phyloP scores from a whole-genome alignment of 179 eudicot genomes.

The Drosera spatulata region DNA sequence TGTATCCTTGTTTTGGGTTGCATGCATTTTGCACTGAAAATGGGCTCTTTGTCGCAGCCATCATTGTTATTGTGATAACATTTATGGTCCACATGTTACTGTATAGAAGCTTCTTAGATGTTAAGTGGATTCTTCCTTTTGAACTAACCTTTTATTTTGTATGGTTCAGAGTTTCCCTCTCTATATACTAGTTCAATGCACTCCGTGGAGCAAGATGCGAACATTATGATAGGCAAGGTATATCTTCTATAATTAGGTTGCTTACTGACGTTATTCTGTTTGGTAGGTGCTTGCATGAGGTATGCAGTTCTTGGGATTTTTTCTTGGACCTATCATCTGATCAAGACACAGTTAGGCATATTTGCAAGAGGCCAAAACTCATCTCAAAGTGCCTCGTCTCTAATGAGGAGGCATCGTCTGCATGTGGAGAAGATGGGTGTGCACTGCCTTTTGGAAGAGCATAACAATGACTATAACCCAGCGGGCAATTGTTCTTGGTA shows the following conservation, averaged over 20 bases:
- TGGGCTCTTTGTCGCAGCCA: too few relatives aligned
- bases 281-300: constrained; percentile 56
- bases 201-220: too few relatives aligned
- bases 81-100: too few relatives aligned
- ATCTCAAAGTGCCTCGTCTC: constrained; percentile 9
- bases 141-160: too few relatives aligned
- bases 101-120: too few relatives aligned
- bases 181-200: too few relatives aligned
- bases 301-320: constrained; percentile 51
- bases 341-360: constrained; percentile 10
- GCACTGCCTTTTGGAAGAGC: constrained; percentile 10
- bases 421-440: constrained; percentile 8
- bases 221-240: background rate
- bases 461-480: constrained; percentile 7
- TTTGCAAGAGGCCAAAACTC: constrained; percentile 37
- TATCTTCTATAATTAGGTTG: background rate
- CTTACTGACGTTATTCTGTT: background rate
- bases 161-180: too few relatives aligned
- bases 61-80: too few relatives aligned
- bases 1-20: background rate
- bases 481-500: constrained; percentile 11
- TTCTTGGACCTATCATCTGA: constrained; percentile 33
- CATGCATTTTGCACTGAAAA: too few relatives aligned
- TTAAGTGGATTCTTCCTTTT: too few relatives aligned
- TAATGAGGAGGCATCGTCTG: constrained; percentile 13